phyloP scores from a whole-genome alignment of 2,329 filamentous ascomycete genomes.

The Neopestalotiopsis sp. region DNA sequence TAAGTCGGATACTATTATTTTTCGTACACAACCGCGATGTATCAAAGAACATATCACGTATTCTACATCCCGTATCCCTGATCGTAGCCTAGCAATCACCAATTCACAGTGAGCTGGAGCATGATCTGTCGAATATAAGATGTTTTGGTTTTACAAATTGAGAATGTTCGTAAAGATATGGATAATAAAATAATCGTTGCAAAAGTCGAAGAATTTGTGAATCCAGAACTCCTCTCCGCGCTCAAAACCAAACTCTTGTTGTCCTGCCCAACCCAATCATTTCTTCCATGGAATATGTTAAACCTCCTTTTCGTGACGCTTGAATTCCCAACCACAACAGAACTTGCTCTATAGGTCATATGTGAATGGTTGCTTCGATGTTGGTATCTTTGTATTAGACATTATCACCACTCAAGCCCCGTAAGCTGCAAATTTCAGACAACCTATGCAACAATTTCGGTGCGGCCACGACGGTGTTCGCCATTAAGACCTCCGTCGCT shows the following conservation, averaged over 20 bases:
- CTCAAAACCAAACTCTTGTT: background rate
- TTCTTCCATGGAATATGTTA: background rate
- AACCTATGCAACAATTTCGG: constrained; percentile 54
- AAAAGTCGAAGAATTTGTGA: background rate
- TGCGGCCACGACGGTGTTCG: constrained; percentile 60
- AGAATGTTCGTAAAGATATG: background rate
- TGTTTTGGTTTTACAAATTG: background rate
- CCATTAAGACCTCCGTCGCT: constrained; percentile 59
- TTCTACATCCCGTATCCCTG: too few relatives aligned
- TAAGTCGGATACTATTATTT: too few relatives aligned
- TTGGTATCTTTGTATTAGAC: constrained; percentile 12
- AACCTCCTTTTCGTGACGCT: background rate
- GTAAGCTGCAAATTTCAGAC: background rate
- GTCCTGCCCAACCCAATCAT: background rate
- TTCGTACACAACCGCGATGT: too few relatives aligned
- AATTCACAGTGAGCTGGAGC: background rate
- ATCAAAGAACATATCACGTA: too few relatives aligned
- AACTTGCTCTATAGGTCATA: background rate
- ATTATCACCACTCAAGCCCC: constrained; percentile 10
- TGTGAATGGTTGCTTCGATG: background rate
- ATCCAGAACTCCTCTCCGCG: constrained; percentile 10
- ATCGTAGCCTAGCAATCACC: background rate
- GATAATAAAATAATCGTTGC: constrained; percentile 6
- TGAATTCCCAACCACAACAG: background rate
- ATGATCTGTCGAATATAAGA: background rate